Evolutionary conservation across 768 basidiomycete genomes (phyloP).

Genomic region (Suillus subaureus): DNA sequence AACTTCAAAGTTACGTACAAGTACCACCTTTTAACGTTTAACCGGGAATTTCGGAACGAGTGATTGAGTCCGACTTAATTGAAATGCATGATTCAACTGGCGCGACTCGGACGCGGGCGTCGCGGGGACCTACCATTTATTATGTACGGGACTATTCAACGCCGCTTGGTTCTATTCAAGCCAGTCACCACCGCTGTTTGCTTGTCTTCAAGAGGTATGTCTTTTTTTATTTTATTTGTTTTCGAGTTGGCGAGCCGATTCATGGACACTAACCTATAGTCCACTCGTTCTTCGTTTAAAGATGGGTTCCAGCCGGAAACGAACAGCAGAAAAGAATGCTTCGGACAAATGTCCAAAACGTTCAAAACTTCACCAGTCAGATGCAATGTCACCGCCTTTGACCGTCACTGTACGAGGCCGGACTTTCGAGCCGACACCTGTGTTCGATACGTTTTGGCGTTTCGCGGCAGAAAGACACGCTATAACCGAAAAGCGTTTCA

Average conservation of each 20-base stretch:
- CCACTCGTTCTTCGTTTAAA: not conserved
- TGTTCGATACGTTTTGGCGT: slow-evolving; percentile 64
- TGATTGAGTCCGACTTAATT: not conserved
- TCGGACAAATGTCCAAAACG: slow-evolving; percentile 23
- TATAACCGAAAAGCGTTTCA: slow-evolving; percentile 56
- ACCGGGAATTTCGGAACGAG: not conserved
- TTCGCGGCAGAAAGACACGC: slow-evolving; percentile 59
- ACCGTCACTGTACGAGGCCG: slow-evolving; percentile 39
- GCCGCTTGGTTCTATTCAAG: not conserved
- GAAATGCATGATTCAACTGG: not conserved
- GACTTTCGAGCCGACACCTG: slow-evolving; percentile 46
- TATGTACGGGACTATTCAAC: not conserved
- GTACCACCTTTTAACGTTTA: not conserved
- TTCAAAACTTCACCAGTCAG: slow-evolving; percentile 24
- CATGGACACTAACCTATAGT: not conserved
- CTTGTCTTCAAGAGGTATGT: slow-evolving; percentile 7
- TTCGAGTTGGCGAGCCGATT: not conserved
- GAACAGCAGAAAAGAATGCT: slow-evolving; percentile 15
- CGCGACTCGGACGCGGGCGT: not conserved
- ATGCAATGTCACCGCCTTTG: slow-evolving; percentile 24
- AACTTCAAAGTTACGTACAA: not conserved
- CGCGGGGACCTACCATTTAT: not conserved
- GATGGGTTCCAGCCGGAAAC: slow-evolving; percentile 23
- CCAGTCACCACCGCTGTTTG: not conserved
- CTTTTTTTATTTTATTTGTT: not conserved